phyloP scores from a whole-genome alignment of 345 rosid genomes.

The thale cress (Arabidopsis thaliana) region TAIR10.1 NC_003076.8:7510501-7511000 shows the following conservation, averaged over 20 bases:
- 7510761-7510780: not conserved
- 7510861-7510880: not conserved
- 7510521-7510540: not conserved
- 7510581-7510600: constrained; percentile 16
- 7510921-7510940: constrained; percentile 16
- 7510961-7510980: not conserved
- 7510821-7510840: too few relatives aligned
- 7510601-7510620: constrained; percentile 15
- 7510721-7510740: too few relatives aligned
- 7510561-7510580: not conserved
- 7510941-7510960: constrained; percentile 5
- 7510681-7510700: not conserved
- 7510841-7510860: not conserved
- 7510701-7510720: not conserved
- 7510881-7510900: not conserved
- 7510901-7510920: not conserved
- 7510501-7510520: constrained; percentile 5
- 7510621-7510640: constrained; percentile 8
- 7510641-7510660: not conserved
- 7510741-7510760: too few relatives aligned
- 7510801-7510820: not conserved
- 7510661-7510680: constrained; percentile 18
- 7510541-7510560: not conserved
- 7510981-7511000: constrained; percentile 2
- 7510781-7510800: constrained; percentile 4